Evolutionary conservation across 1,284 basidiomycete species (phyloP).

Genomic region (Rhodofomes roseus): DNA sequence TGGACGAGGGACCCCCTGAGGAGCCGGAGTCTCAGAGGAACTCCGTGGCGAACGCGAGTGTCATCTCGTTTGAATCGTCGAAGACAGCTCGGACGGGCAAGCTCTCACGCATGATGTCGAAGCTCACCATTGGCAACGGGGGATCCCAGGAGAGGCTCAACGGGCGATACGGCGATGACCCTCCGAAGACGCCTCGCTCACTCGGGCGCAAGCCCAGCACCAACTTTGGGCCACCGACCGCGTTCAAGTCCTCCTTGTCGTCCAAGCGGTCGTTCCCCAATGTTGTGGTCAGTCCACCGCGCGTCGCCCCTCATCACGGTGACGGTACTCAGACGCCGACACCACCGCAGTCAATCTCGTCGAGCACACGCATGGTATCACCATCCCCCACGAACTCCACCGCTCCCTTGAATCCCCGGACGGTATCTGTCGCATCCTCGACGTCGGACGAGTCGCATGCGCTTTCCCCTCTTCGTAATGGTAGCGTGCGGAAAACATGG

Average conservation of each 20-base stretch:
- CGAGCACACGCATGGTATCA: conserved; percentile 6
- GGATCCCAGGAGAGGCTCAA: conserved; percentile 44
- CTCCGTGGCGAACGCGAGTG: conserved; percentile 28
- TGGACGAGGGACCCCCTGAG: conserved; percentile 59
- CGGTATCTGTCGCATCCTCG: neutral
- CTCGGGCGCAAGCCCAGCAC: conserved; percentile 19
- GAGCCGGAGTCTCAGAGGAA: conserved; percentile 22
- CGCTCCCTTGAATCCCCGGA: conserved; percentile 8
- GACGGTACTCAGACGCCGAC: conserved; percentile 3
- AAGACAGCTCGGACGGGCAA: conserved; percentile 44
- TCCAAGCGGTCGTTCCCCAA: conserved; percentile 24
- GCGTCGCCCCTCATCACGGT: neutral
- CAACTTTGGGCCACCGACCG: conserved; percentile 14
- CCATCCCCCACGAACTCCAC: conserved; percentile 10
- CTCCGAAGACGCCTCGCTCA: conserved; percentile 14
- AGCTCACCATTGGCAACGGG: conserved; percentile 57
- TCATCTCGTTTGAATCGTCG: conserved; percentile 33
- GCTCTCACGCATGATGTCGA: conserved; percentile 76
- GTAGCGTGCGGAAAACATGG: conserved; percentile 14
- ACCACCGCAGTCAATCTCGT: conserved; percentile 13
- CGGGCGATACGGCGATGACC: conserved; percentile 23
- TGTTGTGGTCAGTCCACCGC: conserved; percentile 28
- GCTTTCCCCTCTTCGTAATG: neutral
- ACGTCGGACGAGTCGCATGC: neutral
- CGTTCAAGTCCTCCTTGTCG: conserved; percentile 19